These are phyloP conservation scores for Flaveria sonorensis DNA, from an alignment of 129 eudicot genomes.

Conservation along the genomic window DNA sequence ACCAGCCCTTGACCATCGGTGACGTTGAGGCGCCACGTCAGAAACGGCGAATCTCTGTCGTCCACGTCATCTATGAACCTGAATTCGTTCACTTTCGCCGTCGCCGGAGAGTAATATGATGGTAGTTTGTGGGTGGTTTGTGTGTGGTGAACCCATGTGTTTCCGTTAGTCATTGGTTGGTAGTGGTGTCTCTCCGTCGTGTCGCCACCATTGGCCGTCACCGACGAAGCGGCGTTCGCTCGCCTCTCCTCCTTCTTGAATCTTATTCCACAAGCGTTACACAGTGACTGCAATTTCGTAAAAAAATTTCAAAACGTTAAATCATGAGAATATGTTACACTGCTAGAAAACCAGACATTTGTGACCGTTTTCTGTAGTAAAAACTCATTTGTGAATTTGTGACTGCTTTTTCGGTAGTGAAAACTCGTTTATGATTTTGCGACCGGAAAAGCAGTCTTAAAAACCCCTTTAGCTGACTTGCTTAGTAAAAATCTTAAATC, in stretches of 20 bases:
- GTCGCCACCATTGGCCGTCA: constrained; percentile 32
- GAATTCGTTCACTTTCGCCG: constrained; percentile 59
- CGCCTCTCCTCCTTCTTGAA: constrained; percentile 93
- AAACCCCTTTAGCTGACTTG: too few species aligned
- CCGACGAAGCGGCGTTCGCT: constrained; percentile 73
- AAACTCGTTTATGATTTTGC: too few species aligned
- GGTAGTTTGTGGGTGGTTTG: constrained; percentile 57
- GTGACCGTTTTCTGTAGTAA: too few species aligned
- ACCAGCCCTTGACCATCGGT: constrained; percentile 66
- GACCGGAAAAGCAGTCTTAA: too few species aligned
- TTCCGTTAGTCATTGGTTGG: constrained; percentile 40
- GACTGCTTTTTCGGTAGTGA: too few species aligned
- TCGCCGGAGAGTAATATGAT: constrained; percentile 51
- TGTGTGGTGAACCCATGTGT: constrained; percentile 53
- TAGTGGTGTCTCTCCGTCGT: constrained; percentile 39
- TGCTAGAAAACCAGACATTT: too few species aligned
- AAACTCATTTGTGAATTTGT: too few species aligned
- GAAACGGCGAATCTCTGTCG: constrained; percentile 58
- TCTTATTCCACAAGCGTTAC: constrained; percentile 96
- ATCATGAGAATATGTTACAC: too few species aligned
- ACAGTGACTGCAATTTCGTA: constrained; percentile 59
- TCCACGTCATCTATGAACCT: constrained; percentile 72
- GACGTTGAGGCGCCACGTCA: constrained; percentile 74
- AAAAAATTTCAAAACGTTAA: too few species aligned
- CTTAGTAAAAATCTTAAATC: too few species aligned